Evolutionary conservation across 768 basidiomycete genomes (phyloP), one percentile per base, ranked within the genome.

Genomic region (Dendrothele bispora): DNA sequence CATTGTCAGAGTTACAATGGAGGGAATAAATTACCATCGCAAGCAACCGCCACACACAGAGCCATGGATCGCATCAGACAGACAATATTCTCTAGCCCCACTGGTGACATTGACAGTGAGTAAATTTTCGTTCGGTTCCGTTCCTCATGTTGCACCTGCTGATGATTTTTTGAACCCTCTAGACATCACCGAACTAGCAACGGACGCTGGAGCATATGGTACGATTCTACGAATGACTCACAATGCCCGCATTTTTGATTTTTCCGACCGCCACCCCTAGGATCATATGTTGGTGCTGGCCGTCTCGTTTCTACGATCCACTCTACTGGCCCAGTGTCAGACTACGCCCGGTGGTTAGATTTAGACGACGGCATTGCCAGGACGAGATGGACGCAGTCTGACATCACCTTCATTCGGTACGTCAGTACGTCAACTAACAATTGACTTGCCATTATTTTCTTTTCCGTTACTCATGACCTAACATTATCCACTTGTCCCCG

Each of bases 341-440:
- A 78, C 51, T 88, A 84, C 56, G 70, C 62, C 21, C 76, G 88
- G 21, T 88, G 83, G 80, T 69, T 90, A 26, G 86, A 90, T 52
- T 66, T 90, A 25, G 86, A 89, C 50, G 64, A 77, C 50, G 84
- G 73, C 2, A 62, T 84, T 27, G 71, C 77, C 7, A 71, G 75
- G 25, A 80, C 84, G 0, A 67, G 68, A 2, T 89, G 88, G 87
- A 74, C 74, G 1, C 80, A 84, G 56, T 69, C 61, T 22, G 70
- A 69, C 20, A 61, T 58, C 6, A 63, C 67, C 12, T 79, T 80
- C 38, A 61, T 67, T 43, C 74, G 87, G 86, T 83, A 56, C 39
- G 60, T 48, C 14, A 22, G 17, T 20, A 36, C 35, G 22, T 17
- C n/a, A 4, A 18, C 29, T 32, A 4, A 29, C 5, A n/a, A 14